Evolutionary conservation across 2,329 filamentous ascomycete species (phyloP).

Genomic region (Xylariaceae sp.): DNA sequence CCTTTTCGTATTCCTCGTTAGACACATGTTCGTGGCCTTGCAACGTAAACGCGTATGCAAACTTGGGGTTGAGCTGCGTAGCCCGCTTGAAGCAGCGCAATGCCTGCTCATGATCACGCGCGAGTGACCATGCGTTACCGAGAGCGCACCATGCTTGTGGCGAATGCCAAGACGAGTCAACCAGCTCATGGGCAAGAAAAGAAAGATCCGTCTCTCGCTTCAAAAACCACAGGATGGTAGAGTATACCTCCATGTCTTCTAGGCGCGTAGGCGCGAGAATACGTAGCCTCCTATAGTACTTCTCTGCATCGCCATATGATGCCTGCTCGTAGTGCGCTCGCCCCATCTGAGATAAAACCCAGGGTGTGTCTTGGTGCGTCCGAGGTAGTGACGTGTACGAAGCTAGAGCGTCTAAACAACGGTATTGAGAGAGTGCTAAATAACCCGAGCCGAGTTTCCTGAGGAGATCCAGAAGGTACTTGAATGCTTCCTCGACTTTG

Average conservation of each 20-base stretch:
- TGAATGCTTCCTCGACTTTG: slow-evolving; percentile 72
- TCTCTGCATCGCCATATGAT: slow-evolving; percentile 80
- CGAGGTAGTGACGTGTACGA: slow-evolving; percentile 67
- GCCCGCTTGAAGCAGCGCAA: slow-evolving; percentile 92
- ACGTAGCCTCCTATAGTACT: slow-evolving; percentile 75
- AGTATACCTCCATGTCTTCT: slow-evolving; percentile 97
- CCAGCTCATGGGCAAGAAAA: slow-evolving; percentile 84
- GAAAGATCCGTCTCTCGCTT: slow-evolving; percentile 89
- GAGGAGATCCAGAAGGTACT: slow-evolving; percentile 74
- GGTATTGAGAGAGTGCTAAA: slow-evolving; percentile 72
- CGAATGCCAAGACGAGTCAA: slow-evolving; percentile 81
- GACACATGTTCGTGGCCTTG: slow-evolving; percentile 94
- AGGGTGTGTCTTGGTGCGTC: slow-evolving; percentile 82
- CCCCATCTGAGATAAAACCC: slow-evolving; percentile 87
- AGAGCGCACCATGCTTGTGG: slow-evolving; percentile 95
- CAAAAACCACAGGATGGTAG: slow-evolving; percentile 96
- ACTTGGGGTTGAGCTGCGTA: slow-evolving; percentile 82
- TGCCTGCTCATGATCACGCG: slow-evolving; percentile 90
- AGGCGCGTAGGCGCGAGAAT: slow-evolving; percentile 75
- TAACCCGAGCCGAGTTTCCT: slow-evolving; percentile 79
- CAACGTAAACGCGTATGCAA: slow-evolving; percentile 92
- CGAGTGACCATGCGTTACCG: slow-evolving; percentile 90
- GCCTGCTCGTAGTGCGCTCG: slow-evolving; percentile 89
- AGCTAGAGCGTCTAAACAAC: slow-evolving; percentile 72
- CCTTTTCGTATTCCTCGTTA: slow-evolving; percentile 97